Conservation (phyloP, 2,329 filamentous ascomycete genomes). For the Penicillium paneum region DNA sequence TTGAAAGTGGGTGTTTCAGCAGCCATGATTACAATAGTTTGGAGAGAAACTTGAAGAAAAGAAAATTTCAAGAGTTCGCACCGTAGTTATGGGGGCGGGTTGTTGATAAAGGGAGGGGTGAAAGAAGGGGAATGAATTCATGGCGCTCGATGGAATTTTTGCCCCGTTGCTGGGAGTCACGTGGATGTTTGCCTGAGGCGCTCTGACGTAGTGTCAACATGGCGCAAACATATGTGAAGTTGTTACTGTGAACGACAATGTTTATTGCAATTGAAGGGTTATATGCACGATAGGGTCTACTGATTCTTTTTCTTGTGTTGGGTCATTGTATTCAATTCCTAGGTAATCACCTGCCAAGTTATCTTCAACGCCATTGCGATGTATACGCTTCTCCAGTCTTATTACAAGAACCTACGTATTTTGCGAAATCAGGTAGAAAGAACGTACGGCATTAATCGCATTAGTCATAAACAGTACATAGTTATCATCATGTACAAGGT, state of each 20-base stretch:
- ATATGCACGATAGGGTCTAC: background rate
- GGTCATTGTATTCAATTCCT: no score
- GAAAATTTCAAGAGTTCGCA: constrained; percentile 16
- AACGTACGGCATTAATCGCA: constrained; percentile 11
- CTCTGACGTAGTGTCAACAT: constrained; percentile 24
- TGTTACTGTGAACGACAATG: background rate
- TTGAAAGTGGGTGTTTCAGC: constrained; percentile 81
- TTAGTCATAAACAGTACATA: constrained; percentile 14
- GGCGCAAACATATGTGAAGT: background rate
- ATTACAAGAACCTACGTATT: background rate
- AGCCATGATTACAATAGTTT: constrained; percentile 57
- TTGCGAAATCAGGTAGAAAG: background rate
- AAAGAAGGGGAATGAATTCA: constrained; percentile 26
- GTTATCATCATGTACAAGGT: constrained; percentile 8
- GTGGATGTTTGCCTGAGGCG: constrained; percentile 20
- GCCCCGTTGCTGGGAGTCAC: constrained; percentile 22
- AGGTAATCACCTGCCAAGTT: background rate
- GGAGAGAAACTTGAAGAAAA: constrained; percentile 12
- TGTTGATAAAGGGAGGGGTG: constrained; percentile 27
- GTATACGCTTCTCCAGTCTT: background rate
- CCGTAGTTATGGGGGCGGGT: constrained; percentile 23
- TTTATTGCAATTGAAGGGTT: background rate
- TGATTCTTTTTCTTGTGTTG: background rate
- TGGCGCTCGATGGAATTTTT: constrained; percentile 35
- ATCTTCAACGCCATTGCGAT: background rate